A percentile compares a stretch with the other conserved stretches of the same genome.
Evolutionary conservation across 2,329 filamentous ascomycete genomes (phyloP).

Genomic region (Xylaria arbuscula): DNA sequence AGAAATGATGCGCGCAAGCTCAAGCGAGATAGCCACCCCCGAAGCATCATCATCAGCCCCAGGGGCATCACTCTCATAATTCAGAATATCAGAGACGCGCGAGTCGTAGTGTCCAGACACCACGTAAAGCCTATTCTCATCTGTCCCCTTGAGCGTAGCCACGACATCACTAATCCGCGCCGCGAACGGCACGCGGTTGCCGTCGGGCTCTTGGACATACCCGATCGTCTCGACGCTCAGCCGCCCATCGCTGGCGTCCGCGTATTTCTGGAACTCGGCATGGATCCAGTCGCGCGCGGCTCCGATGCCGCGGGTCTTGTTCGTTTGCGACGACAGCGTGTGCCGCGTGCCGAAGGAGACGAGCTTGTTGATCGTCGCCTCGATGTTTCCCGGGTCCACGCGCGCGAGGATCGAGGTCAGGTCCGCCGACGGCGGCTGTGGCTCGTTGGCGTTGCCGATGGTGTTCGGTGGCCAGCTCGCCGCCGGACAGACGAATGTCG

Average conservation of each 20-base stretch:
- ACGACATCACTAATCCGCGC: conserved; percentile 65
- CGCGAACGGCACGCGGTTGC: conserved; percentile 60
- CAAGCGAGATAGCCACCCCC: conserved; percentile 65
- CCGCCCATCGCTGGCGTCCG: conserved; percentile 59
- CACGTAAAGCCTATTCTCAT: conserved; percentile 60
- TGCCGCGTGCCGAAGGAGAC: conserved; percentile 68
- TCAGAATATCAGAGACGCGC: conserved; percentile 60
- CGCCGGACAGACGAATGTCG: conserved; percentile 44
- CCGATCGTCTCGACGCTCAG: conserved; percentile 62
- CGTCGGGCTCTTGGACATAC: conserved; percentile 61
- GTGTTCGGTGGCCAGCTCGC: conserved; percentile 48
- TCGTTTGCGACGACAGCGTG: conserved; percentile 64
- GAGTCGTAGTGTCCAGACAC: conserved; percentile 68
- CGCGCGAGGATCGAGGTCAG: conserved; percentile 48
- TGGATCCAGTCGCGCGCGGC: conserved; percentile 68
- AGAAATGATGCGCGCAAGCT: conserved; percentile 65
- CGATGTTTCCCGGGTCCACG: conserved; percentile 56
- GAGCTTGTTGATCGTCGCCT: conserved; percentile 63
- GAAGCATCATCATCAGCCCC: conserved; percentile 69
- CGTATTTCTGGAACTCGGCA: conserved; percentile 60
- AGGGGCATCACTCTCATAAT: conserved; percentile 64
- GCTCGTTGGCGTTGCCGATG: conserved; percentile 44
- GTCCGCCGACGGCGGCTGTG: conserved; percentile 45
- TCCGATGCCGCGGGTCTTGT: conserved; percentile 63
- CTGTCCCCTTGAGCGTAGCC: conserved; percentile 61